Percentiles rank a stretch among this genome's conserved stretches.
These are phyloP conservation scores for Carallia pectinifolia DNA, from an alignment of 345 rosid species.

Conservation along the genomic window DNA sequence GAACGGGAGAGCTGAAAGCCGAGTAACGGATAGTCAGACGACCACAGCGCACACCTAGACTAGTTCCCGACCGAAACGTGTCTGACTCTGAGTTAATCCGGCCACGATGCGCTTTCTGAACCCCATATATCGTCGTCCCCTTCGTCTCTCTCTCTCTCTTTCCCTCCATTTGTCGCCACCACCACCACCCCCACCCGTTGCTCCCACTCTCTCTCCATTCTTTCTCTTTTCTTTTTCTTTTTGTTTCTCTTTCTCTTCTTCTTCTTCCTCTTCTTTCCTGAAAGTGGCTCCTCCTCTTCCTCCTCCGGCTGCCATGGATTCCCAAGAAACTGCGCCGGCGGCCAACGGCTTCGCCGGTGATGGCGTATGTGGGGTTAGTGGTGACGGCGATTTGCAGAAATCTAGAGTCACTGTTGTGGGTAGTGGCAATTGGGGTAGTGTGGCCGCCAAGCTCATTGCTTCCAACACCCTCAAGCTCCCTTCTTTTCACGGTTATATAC, in stretches of 20 bases:
- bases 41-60: slow-evolving; percentile 25
- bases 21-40: background rate
- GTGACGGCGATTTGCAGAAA: slow-evolving; percentile 13
- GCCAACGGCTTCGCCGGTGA: background rate
- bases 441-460: slow-evolving; percentile 95
- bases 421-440: slow-evolving; percentile 99
- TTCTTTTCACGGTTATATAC: slow-evolving; percentile 71
- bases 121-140: slow-evolving; percentile 20
- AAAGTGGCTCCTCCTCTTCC: no score
- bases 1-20: slow-evolving; percentile 30
- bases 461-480: slow-evolving; percentile 69
- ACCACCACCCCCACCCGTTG: no score
- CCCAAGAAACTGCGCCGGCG: slow-evolving; percentile 8
- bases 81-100: slow-evolving; percentile 21
- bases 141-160: slow-evolving; percentile 1
- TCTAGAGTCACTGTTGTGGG: slow-evolving; percentile 84
- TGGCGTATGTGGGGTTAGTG: background rate
- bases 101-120: slow-evolving; percentile 32
- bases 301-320: slow-evolving; percentile 21
- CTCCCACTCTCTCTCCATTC: slow-evolving; percentile 11
- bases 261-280: slow-evolving; percentile 9
- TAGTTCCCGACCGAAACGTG: slow-evolving; percentile 36
- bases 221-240: slow-evolving; percentile 12
- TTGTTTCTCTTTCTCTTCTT: slow-evolving; percentile 1
- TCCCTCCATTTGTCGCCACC: slow-evolving; percentile 5